Base-by-base conservation (phyloP, 768 basidiomycete species). In the Pleurotus sapidus region DNA sequence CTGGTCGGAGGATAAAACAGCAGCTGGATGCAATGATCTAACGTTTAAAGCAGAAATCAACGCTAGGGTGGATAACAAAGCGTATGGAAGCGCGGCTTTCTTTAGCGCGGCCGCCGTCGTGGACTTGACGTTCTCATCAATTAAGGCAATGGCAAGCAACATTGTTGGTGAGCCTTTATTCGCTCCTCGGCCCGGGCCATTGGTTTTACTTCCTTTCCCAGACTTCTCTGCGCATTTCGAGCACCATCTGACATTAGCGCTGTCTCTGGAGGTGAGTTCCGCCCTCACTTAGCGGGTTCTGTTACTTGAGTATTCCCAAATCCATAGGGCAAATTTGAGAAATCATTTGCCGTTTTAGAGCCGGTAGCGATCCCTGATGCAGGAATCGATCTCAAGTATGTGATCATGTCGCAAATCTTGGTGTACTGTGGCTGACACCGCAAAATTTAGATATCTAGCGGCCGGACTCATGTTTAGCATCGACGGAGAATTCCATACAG, bases 11-110 rank as follows among this genome's bases (percentile, higher is more conserved):
- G 27, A 30, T 9, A 30, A 30, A 30, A 30, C 27, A 30, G 6
- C 9, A 30, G 27, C 27, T 30, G 27, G 27, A 30, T 30, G 27
- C 27, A 30, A 30, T 9, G 6, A 30, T 30, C 27, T 30, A 30
- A 6, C 27, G 6, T 30, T 30, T 9, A 30, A 4, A 30, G 47
- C 4, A 1, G 45, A 18, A 42, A 67, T 69, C 0, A 50, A 55
- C 3, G 43, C 51, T 20, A 46, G 42, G 1, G 47, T 43, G 4
- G 42, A 45, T 25, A 55, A 45, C 5, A 7, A 18, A 1, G 51
- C 38, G 11, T 25, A 48, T 23, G 47, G 47, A 3, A 17, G 20
- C 23, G 47, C 47, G 11, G 47, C 18, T 12, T 48, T 20, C 47
- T 48, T 48, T 23, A 27, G 46, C 15, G 17, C 23, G 8, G 56